Percentiles rank a stretch among this genome's conserved stretches.
Conservation (phyloP, 192 early-diverging fungal genomes). For the Umbelopsis sp. region DNA sequence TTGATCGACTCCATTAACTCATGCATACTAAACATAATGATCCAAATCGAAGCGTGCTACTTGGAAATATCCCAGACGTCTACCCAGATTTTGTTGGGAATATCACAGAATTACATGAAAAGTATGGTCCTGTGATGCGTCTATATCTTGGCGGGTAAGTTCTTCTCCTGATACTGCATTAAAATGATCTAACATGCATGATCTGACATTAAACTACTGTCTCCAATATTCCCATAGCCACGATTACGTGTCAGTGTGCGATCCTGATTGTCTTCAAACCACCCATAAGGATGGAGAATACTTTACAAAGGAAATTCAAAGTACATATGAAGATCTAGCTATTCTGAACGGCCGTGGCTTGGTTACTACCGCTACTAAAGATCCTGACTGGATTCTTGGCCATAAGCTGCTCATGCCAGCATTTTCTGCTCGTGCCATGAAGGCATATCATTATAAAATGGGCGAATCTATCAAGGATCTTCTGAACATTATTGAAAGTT, state of each 20-base stretch:
- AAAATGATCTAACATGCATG: no score
- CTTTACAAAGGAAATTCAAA: conserved; percentile 54
- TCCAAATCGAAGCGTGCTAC: neutral
- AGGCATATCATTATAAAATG: conserved; percentile 49
- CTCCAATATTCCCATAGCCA: neutral
- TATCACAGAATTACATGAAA: conserved; percentile 12
- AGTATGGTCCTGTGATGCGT: conserved; percentile 46
- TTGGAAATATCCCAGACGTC: conserved; percentile 19
- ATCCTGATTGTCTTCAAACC: conserved; percentile 39
- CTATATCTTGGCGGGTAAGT: conserved; percentile 19
- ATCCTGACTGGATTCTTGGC: conserved; percentile 55
- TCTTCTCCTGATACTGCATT: no score
- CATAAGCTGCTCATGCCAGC: conserved; percentile 67
- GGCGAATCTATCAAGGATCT: conserved; percentile 35
- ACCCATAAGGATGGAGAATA: conserved; percentile 52
- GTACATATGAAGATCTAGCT: conserved; percentile 33
- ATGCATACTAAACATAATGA: no score
- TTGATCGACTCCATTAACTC: no score
- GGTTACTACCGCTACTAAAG: conserved; percentile 54
- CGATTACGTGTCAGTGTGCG: conserved; percentile 46
- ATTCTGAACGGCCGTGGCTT: conserved; percentile 43
- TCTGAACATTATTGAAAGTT: conserved; percentile 38
- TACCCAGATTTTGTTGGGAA: conserved; percentile 17
- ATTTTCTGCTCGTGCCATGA: conserved; percentile 43
- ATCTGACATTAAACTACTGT: no score